Evolutionary conservation across 176 grass and related monocot genomes (phyloP).

Genomic region (Pontederia paniculata): DNA sequence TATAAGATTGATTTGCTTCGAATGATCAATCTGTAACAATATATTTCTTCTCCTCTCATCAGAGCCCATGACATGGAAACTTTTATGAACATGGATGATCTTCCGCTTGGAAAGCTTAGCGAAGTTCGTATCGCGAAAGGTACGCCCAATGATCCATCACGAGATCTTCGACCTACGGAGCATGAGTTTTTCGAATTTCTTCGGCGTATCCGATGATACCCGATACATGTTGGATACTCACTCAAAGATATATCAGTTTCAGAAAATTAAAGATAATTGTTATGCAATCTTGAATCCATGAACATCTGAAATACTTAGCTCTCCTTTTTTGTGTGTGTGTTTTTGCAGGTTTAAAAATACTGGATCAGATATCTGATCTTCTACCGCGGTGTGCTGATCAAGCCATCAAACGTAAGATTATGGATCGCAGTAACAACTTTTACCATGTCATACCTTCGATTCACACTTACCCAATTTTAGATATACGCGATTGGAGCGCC

Average conservation of each 20-base stretch:
- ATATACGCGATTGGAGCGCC: conserved; percentile 51
- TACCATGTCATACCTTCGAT: conserved; percentile 93
- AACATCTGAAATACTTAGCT: conserved; percentile 2
- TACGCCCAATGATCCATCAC: conserved; percentile 20
- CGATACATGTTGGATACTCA: no score
- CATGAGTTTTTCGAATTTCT: no score
- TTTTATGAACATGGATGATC: conserved; percentile 95
- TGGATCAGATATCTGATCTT: conserved; percentile 85
- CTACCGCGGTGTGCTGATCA: conserved; percentile 33
- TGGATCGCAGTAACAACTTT: conserved; percentile 76
- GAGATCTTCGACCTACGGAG: background rate
- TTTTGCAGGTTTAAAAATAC: conserved; percentile 70
- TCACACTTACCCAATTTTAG: conserved; percentile 66
- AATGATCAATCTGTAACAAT: no score
- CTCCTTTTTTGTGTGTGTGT: no score
- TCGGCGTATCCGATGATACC: no score
- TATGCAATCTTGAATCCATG: no score
- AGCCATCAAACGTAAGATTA: conserved; percentile 59
- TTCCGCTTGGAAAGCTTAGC: conserved; percentile 98
- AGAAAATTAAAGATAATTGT: no score
- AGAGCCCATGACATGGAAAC: conserved; percentile 86
- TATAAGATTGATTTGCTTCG: background rate
- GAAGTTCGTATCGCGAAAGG: conserved; percentile 84
- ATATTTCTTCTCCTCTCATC: background rate
- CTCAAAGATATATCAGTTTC: no score